phyloP scores from a whole-genome alignment of 169 alveolate species.

The Toxoplasma gondii region DNA sequence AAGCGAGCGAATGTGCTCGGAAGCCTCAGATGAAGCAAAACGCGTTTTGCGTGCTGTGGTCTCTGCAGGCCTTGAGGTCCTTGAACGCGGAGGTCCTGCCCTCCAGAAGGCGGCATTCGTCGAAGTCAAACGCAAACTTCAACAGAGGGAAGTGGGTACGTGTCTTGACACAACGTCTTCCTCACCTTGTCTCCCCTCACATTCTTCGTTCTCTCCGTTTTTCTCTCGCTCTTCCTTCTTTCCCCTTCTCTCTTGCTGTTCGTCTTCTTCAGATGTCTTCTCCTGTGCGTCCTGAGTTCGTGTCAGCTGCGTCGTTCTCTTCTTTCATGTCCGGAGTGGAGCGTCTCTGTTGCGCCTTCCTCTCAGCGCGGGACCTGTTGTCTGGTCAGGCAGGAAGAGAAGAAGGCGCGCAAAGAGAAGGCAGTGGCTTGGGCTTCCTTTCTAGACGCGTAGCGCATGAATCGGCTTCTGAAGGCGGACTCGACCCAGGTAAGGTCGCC shows the following conservation, averaged over 20 bases:
- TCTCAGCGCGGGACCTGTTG: background rate
- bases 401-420: background rate
- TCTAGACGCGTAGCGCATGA: background rate
- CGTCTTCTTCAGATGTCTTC: background rate
- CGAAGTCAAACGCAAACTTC: background rate
- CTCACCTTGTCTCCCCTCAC: background rate
- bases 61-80: conserved; percentile 17
- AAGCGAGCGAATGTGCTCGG: too few relatives aligned
- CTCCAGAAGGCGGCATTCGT: conserved; percentile 10
- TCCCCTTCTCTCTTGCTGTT: background rate
- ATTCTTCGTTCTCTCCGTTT: background rate
- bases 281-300: background rate
- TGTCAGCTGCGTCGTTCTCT: background rate
- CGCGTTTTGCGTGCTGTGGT: background rate
- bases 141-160: background rate
- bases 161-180: background rate
- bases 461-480: background rate
- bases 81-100: conserved; percentile 24
- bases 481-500: background rate
- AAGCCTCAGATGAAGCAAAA: too few relatives aligned
- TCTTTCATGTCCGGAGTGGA: background rate
- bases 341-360: background rate
- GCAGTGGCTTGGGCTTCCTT: background rate
- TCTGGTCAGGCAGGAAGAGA: background rate
- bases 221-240: background rate